Base-by-base conservation (phyloP, 2,329 filamentous ascomycete genomes). In the Diaporthe velutina region DNA sequence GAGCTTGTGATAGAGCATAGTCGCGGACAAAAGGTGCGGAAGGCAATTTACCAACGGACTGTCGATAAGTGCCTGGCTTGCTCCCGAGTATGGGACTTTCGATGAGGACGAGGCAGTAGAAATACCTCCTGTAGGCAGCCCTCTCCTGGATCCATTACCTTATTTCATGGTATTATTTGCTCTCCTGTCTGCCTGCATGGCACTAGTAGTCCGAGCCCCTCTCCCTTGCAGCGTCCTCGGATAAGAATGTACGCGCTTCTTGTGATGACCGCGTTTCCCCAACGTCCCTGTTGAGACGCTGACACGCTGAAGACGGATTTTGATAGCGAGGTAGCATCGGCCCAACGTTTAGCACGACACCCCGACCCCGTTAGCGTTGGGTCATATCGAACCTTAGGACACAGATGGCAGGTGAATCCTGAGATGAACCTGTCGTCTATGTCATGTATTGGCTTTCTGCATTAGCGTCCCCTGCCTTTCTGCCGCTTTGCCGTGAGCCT, bases 241-340 rank as follows among this genome's bases (percentile, higher is more conserved):
- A 68, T 54, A 54, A 68, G 33, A 52, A 38, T 38, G n/a, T 25
- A 30, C 48, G 48, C 64, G 48, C 45, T 28, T 68, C n/a, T 40
- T 40, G 33, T 54, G 22, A 40, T 54, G 33, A 22, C 38, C 64
- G 48, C 64, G 48, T 54, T 40, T 40, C 64, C 64, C n/a, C 64
- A 68, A 28, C 6, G 30, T 54, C 33, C 48, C 45, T 22, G 19
- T 67, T 35, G 61, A 52, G 61, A 67, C 30, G 61, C 30, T 35
- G 61, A 52, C 42, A 67, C 30, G 61, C 30, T 67, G 61, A 52
- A 28, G 8, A 68, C 2, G 30, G 28, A 38, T 52, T 19, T 28
- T 12, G 48, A 68, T 68, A 40, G 48, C n/a, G 48, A 68, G 45
- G 64, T 68, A 40, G 10, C 64, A 68, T 68, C 64, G 48, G 64